These are phyloP conservation scores for Salix exigua DNA, from an alignment of 345 rosid species.

Conservation along the genomic window DNA sequence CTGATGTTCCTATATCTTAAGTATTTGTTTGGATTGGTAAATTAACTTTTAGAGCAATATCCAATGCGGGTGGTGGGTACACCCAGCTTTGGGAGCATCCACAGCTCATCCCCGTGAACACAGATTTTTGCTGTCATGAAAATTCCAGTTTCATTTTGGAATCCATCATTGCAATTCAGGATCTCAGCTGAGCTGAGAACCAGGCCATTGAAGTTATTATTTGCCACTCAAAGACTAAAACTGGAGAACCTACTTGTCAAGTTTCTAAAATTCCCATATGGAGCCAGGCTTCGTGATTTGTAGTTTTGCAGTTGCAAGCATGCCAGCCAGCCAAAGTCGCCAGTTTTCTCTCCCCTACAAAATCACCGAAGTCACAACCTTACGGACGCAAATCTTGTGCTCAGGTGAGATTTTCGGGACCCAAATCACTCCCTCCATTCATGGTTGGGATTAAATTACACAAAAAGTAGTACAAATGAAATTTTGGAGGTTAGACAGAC, in stretches of 20 bases:
- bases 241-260: background rate
- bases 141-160: background rate
- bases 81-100: background rate
- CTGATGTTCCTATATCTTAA: background rate
- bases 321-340: background rate
- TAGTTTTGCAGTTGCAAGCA: background rate
- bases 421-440: too few relatives aligned
- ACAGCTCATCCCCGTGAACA: background rate
- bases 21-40: background rate
- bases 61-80: background rate
- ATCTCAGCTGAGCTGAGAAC: background rate
- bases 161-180: background rate
- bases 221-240: background rate
- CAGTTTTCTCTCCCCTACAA: background rate
- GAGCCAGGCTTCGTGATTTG: too few relatives aligned
- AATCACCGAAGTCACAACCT: too few relatives aligned
- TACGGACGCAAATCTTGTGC: too few relatives aligned
- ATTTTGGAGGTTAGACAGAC: background rate
- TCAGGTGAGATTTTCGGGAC: too few relatives aligned
- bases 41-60: background rate
- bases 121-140: background rate
- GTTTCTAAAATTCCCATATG: too few relatives aligned
- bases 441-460: background rate
- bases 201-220: background rate
- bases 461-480: background rate